phyloP scores from a whole-genome alignment of 257 asterid genomes.

The Forsythia viridissima region DNA sequence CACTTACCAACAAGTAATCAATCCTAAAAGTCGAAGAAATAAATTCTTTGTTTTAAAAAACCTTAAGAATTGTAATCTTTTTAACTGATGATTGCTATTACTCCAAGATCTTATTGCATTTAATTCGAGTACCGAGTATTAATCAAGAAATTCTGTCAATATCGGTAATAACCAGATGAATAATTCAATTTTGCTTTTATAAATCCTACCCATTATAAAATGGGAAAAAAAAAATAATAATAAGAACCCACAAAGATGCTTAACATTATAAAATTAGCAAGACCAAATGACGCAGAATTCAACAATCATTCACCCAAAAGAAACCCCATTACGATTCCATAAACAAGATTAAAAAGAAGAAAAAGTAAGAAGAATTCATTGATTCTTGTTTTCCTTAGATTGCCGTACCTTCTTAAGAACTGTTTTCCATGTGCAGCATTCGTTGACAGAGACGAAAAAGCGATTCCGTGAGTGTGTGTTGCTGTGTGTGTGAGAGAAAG shows the following conservation, averaged over 20 bases:
- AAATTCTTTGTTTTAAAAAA: neutral
- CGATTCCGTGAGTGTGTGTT: slow-evolving; percentile 19
- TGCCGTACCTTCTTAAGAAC: slow-evolving; percentile 34
- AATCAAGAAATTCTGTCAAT: neutral
- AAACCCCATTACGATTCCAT: slow-evolving; percentile 22
- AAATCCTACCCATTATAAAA: neutral
- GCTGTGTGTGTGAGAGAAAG: slow-evolving; percentile 16
- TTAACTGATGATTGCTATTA: neutral
- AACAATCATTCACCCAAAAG: neutral
- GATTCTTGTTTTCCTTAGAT: neutral
- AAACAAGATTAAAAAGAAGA: neutral
- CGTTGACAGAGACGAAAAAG: slow-evolving; percentile 12
- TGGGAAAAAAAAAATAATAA: neutral
- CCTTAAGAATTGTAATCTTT: slow-evolving; percentile 4
- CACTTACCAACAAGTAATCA: slow-evolving; percentile 1
- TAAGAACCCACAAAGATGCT: neutral
- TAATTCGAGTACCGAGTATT: neutral
- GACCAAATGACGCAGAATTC: slow-evolving; percentile 4
- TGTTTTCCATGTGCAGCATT: slow-evolving; percentile 31
- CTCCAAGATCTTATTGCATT: slow-evolving; percentile 8
- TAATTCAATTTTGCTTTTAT: neutral
- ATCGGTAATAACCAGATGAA: neutral
- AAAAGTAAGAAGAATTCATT: neutral
- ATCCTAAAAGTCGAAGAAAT: neutral
- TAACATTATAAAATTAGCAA: slow-evolving; percentile 5